A percentile compares a stretch with the other conserved stretches of the same genome.
These are phyloP conservation scores for Metschnikowia similis DNA, from an alignment of 805 yeast genomes.

Conservation along the genomic window DNA sequence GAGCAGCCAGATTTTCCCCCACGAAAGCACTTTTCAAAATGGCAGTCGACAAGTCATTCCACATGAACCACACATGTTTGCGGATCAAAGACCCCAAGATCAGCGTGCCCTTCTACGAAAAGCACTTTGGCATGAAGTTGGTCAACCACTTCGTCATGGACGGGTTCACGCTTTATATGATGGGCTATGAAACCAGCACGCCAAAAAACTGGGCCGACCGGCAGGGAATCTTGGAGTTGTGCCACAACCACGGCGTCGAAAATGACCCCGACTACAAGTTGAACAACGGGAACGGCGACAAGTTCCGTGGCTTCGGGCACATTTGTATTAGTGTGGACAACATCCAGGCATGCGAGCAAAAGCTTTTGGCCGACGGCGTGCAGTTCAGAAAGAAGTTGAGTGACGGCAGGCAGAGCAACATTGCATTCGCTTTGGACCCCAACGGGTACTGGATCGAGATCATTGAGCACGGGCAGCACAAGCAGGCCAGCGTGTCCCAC, in stretches of 20 bases:
- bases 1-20: neutral
- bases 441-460: slow-evolving; percentile 97
- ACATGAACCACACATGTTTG: slow-evolving; percentile 67
- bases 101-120: slow-evolving; percentile 68
- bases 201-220: slow-evolving; percentile 42
- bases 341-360: slow-evolving; percentile 56
- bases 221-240: slow-evolving; percentile 76
- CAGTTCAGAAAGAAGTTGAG: slow-evolving; percentile 74
- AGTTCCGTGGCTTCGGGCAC: slow-evolving; percentile 91
- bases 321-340: slow-evolving; percentile 84
- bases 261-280: slow-evolving; percentile 49
- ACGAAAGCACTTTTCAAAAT: slow-evolving; percentile 13
- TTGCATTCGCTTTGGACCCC: slow-evolving; percentile 94
- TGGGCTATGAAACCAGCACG: slow-evolving; percentile 51
- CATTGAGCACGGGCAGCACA: slow-evolving; percentile 51
- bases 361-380: slow-evolving; percentile 59
- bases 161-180: slow-evolving; percentile 61
- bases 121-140: slow-evolving; percentile 69
- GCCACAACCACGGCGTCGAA: slow-evolving; percentile 76
- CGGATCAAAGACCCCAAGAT: slow-evolving; percentile 78
- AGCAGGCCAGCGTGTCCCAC: slow-evolving; percentile 39
- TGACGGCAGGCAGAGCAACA: slow-evolving; percentile 90
- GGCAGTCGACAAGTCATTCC: slow-evolving; percentile 35
- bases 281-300: slow-evolving; percentile 81
- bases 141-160: slow-evolving; percentile 49